phyloP scores from a whole-genome alignment of 2,329 filamentous ascomycete species.

The Fusarium fracticaudum region DNA sequence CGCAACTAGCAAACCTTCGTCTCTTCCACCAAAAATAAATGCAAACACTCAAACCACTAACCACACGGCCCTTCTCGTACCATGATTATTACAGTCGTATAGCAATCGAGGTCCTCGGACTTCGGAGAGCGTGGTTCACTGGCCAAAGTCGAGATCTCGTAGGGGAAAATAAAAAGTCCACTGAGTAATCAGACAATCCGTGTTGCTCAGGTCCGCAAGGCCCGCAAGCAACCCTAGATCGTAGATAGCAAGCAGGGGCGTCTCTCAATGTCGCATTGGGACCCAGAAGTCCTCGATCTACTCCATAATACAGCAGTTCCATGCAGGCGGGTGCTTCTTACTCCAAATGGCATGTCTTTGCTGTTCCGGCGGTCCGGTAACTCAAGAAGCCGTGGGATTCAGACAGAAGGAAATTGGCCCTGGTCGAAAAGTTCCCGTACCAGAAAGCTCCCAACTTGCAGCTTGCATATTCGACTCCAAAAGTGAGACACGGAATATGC shows the following conservation, averaged over 20 bases:
- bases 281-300: not conserved
- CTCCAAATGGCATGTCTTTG: not conserved
- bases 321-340: not conserved
- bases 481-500: constrained; percentile 16
- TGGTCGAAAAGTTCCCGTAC: constrained; percentile 25
- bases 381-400: not conserved
- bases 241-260: not conserved
- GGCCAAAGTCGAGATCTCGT: not conserved
- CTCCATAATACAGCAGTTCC: not conserved
- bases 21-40: not conserved
- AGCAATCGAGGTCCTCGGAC: not conserved
- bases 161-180: not conserved
- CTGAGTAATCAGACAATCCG: not conserved
- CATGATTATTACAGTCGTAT: not conserved
- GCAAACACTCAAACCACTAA: not conserved
- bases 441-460: constrained; percentile 19
- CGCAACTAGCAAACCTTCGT: constrained; percentile 28
- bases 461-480: constrained; percentile 20
- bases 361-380: constrained; percentile 19
- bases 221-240: not conserved
- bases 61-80: not conserved
- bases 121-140: not conserved
- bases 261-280: constrained; percentile 6
- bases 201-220: not conserved
- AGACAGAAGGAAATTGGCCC: not conserved